Base-by-base conservation (phyloP, 371 early-diverging fungal species). In the Lichtheimia ramosa region DNA sequence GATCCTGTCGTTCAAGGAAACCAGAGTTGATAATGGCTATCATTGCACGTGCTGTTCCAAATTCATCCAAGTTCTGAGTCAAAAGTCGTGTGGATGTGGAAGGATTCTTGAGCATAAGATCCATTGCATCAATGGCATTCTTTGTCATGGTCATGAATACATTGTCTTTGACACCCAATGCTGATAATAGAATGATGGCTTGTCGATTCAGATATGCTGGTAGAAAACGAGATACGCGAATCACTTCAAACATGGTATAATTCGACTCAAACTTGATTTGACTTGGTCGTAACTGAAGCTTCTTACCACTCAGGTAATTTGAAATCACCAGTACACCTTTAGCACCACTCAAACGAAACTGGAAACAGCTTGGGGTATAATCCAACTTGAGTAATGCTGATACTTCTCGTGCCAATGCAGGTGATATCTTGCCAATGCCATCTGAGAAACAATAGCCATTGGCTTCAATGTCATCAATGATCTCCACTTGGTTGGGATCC, bases 301-400 rank as follows among this genome's bases (percentile, higher is more conserved):
- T 43, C 5, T 63, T 63, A 0, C 70, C 73, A 2, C 43, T 46
- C 14, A 83, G 28, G 0, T 15, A 16, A 0, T 68, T 59, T 18
- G 69, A 67, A 0, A 79, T 55, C 0, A 75, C 73, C 13, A 92
- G 61, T 0, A 90, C 88, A 18, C 95, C 95, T 72, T 96, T 96
- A 16, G 84, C 86, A 5, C 94, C 94, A 18, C 83, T 92, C 6
- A 90, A 65, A 42, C 95, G 85, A 39, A 94, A 87, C 63, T 96
- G 95, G 48, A 90, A 88, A 0, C 93, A 94, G 23, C 83, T 77
- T 0, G 94, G 94, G 0, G 75, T 55, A 0, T 64, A 53, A 41
- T 68, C 67, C 27, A 90, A 71, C 25, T 81, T 77, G 59, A 91
- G 57, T 10, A 63, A 66, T 0, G 68, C 51, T 0, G 83, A 80